Base-by-base conservation (phyloP, 1,284 basidiomycete species). In the Porogramme epimiltina region DNA sequence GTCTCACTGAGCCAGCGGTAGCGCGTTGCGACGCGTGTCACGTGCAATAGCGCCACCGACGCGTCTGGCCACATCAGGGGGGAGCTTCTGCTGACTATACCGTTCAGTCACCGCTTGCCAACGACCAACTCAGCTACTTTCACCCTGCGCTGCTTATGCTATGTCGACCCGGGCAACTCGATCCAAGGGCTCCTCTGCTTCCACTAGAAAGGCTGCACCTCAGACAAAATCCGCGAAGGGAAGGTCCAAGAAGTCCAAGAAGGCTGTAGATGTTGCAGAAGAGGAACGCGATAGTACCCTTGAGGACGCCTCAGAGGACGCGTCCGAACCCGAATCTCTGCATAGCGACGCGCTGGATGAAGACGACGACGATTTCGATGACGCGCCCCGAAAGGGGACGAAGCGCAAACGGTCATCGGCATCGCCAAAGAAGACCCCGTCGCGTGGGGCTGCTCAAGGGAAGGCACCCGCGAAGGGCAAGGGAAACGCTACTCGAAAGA, bases 331-430 rank as follows among this genome's bases (percentile, higher is more conserved):
- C 6, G 49, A 47, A 34, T 59, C 54, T 1, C 52, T 65, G 34
- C 49, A 64, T 39, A 64, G 60, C 22, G 63, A 65, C 13, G 66
- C 65, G 15, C 50, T 66, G 11, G 64, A 62, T 31, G 64, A 62
- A 25, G 66, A 67, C 18, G 51, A 55, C 25, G 51, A 56, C 18
- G 13, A 46, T 13, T 31, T 31, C 26, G 46, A 47, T 11, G 46
- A 19, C 10, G 3, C 48, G 3, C 34, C 34, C 38, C 23, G 36
- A n/a, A 23, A 23, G 67, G 71, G 56, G 70, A 70, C 51, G 46
- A 78, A 76, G 59, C 65, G 73, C 18, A 37, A 37, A n/a, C 8
- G 70, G 13, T 51, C 62, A 33, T 26, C 45, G 24, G 24, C 55
- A 28, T 40, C 54, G 15, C 37, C 48, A 0, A 41, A 31, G 36